A percentile compares a stretch with the other conserved stretches of the same genome.
Conservation (phyloP, 2,329 filamentous ascomycete genomes). For the Aspergillus fumigatus region DNA sequence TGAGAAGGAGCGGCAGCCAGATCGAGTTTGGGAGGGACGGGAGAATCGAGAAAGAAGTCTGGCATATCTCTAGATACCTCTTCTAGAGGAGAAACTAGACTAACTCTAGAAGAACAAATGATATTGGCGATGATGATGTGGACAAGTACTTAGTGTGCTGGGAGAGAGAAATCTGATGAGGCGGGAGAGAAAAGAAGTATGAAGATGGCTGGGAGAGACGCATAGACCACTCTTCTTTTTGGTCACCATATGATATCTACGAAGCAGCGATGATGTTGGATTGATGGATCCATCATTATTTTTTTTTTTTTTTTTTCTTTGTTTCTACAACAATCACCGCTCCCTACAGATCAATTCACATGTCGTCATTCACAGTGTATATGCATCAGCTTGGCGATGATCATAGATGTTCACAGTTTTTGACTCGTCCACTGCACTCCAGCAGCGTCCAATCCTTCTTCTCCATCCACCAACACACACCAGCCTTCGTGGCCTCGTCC, state of each 20-base stretch:
- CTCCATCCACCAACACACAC: slow-evolving; percentile 84
- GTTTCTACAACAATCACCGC: neutral
- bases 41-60: slow-evolving; percentile 32
- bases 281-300: neutral
- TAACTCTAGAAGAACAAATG: neutral
- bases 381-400: neutral
- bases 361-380: neutral
- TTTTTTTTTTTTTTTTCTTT: neutral
- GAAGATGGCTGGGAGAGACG: slow-evolving; percentile 2
- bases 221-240: neutral
- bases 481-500: slow-evolving; percentile 68
- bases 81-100: neutral
- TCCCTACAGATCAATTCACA: neutral
- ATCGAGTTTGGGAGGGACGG: slow-evolving; percentile 36
- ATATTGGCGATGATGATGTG: neutral
- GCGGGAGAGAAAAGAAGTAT: slow-evolving; percentile 1
- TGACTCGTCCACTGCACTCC: slow-evolving; percentile 49
- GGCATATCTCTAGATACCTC: slow-evolving; percentile 20
- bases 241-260: neutral
- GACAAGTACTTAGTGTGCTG: neutral
- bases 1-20: slow-evolving; percentile 34
- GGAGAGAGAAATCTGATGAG: neutral
- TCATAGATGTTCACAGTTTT: slow-evolving; percentile 36
- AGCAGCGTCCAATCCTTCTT: slow-evolving; percentile 53
- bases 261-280: neutral